Percentiles rank a stretch among this genome's conserved stretches.
Evolutionary conservation across 2,329 filamentous ascomycete genomes (phyloP).

Genomic region (Ophiostoma ulmi): DNA sequence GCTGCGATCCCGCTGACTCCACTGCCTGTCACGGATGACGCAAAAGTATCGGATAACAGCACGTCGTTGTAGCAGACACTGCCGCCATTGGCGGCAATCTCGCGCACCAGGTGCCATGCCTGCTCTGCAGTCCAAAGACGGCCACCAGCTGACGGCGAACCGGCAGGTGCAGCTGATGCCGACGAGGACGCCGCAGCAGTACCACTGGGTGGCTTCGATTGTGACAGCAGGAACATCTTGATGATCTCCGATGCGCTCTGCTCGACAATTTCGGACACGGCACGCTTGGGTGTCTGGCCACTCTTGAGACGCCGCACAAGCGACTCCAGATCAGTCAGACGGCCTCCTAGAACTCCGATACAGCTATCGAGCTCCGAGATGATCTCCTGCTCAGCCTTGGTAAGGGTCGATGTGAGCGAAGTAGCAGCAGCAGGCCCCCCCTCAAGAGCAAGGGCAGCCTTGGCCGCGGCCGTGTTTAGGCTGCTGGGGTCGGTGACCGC

Average conservation of each 20-base stretch:
- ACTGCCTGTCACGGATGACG: constrained; percentile 47
- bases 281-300: constrained; percentile 74
- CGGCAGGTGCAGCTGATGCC: constrained; percentile 18
- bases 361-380: constrained; percentile 71
- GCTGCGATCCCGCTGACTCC: constrained; percentile 57
- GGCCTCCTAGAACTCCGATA: constrained; percentile 77
- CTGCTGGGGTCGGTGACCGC: constrained; percentile 5
- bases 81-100: constrained; percentile 56
- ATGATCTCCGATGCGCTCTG: constrained; percentile 85
- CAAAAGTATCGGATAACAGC: constrained; percentile 70
- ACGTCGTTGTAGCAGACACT: constrained; percentile 79
- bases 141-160: constrained; percentile 14
- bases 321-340: constrained; percentile 92
- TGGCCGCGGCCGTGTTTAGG: constrained; percentile 21
- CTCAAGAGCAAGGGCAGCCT: constrained; percentile 17
- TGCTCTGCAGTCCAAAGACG: constrained; percentile 73
- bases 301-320: constrained; percentile 83
- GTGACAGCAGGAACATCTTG: constrained; percentile 81
- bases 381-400: constrained; percentile 36
- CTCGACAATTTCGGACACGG: constrained; percentile 81
- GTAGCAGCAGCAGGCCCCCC: constrained; percentile 6
- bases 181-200: background rate
- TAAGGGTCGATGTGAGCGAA: background rate
- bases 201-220: constrained; percentile 31
- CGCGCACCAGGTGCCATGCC: constrained; percentile 82